Base-by-base conservation (phyloP, 352 stramenopile species). In the Hyaloperonospora arabidopsidis region DNA sequence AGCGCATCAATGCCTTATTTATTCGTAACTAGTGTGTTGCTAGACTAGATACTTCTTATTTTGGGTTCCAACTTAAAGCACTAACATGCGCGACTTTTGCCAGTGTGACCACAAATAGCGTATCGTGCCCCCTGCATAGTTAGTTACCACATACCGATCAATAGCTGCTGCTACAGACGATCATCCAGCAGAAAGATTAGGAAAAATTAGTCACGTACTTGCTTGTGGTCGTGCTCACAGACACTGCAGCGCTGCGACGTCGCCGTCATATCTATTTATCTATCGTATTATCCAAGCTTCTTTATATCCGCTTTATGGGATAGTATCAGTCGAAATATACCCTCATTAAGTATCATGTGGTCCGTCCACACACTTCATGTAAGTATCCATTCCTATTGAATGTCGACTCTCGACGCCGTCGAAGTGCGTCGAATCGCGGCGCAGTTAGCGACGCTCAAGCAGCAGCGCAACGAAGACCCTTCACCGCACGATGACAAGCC, bases 31-130 rank as follows among this genome's bases (percentile, higher is more conserved):
- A n/a, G n/a, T n/a, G n/a, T n/a, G n/a, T n/a, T n/a, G n/a, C n/a
- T n/a, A n/a, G n/a, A n/a, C n/a, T n/a, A n/a, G n/a, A n/a, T n/a
- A n/a, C n/a, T n/a, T n/a, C 25, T 32, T 32, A 32, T 32, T 32
- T 32, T 32, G 25, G 25, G 25, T 32, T 18, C 21, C 49, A 89
- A 74, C 68, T 77, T 65, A 35, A 87, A 67, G 19, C 76, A 69
- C 34, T 78, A 68, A 49, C 82, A 82, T n/a, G 70, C 62, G 18
- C 74, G 70, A 53, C 79, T 86, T 65, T 83, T 86, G 58, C 79
- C 79, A 0, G 54, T 83, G 54, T 89, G 79, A 5, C 79, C 79
- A 47, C 79, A 89, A 43, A 89, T 59, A 2, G 58, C 34, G 57
- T 76, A 89, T 54, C 85, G 87, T 23, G 67, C 40, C 17, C 66